Evolutionary conservation across 2,329 filamentous ascomycete genomes (phyloP).

Genomic region (Aspergillus tanneri): DNA sequence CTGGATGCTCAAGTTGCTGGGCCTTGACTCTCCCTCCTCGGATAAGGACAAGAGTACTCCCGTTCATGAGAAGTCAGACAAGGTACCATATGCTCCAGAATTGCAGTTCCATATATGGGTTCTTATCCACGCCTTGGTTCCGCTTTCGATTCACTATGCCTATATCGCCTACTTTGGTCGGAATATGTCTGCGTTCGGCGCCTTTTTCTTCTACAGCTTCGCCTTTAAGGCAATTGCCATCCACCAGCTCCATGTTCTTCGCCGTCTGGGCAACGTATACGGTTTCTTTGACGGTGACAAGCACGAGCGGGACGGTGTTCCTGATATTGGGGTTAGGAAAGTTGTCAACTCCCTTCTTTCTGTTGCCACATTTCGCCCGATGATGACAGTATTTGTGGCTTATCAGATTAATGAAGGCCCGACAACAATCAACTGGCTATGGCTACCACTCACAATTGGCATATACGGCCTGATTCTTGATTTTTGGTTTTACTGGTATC

Average conservation of each 20-base stretch:
- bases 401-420: constrained; percentile 7
- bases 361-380: neutral
- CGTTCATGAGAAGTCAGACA: constrained; percentile 17
- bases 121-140: constrained; percentile 13
- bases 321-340: constrained; percentile 16
- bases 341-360: constrained; percentile 11
- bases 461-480: constrained; percentile 18
- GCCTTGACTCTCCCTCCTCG: no score
- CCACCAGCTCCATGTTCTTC: constrained; percentile 13
- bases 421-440: constrained; percentile 10
- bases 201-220: constrained; percentile 15
- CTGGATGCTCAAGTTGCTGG: no score
- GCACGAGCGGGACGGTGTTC: constrained; percentile 18
- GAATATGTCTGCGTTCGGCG: constrained; percentile 7
- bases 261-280: constrained; percentile 11
- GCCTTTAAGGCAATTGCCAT: constrained; percentile 12
- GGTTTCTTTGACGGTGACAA: constrained; percentile 20
- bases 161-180: constrained; percentile 13
- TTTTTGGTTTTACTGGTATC: constrained; percentile 22
- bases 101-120: constrained; percentile 15
- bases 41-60: no score
- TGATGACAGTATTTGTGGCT: neutral
- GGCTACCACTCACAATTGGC: constrained; percentile 14
- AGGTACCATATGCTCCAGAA: constrained; percentile 16
- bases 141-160: constrained; percentile 15